phyloP scores from a whole-genome alignment of 306 rosid genomes.

The Mimosa bimucronata region DNA sequence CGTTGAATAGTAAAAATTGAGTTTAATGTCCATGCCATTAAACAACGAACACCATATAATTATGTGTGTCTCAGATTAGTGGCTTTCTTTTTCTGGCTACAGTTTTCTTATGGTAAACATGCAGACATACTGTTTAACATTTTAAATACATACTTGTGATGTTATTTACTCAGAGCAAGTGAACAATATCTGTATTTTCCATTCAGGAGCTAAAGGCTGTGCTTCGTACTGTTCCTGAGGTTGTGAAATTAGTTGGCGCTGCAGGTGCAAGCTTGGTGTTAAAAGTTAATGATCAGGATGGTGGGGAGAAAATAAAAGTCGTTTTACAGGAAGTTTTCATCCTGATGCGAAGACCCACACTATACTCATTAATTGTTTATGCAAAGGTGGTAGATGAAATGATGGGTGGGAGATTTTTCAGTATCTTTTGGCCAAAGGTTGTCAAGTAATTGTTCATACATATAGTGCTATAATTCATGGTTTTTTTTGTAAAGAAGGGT shows the following conservation, averaged over 20 bases:
- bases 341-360: too few species aligned
- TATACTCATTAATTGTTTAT: too few species aligned
- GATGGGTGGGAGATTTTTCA: too few species aligned
- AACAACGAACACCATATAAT: not conserved
- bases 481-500: too few species aligned
- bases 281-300: constrained; percentile 51
- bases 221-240: constrained; percentile 77
- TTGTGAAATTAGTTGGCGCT: constrained; percentile 66
- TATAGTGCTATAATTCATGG: too few species aligned
- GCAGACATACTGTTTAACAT: not conserved
- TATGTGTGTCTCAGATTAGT: not conserved
- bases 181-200: constrained; percentile 32
- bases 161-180: constrained; percentile 29
- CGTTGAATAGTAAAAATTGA: not conserved
- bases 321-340: constrained; percentile 60
- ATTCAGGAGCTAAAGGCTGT: constrained; percentile 83
- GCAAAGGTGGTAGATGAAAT: too few species aligned
- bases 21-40: not conserved
- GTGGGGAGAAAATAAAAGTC: constrained; percentile 57
- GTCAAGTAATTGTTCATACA: too few species aligned
- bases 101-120: too few species aligned
- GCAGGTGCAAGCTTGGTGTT: constrained; percentile 58
- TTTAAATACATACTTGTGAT: not conserved
- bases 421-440: too few species aligned
- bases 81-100: constrained; percentile 14